These are phyloP conservation scores for Mortierella sp. DNA, from an alignment of 371 early-diverging fungal species.

Conservation along the genomic window DNA sequence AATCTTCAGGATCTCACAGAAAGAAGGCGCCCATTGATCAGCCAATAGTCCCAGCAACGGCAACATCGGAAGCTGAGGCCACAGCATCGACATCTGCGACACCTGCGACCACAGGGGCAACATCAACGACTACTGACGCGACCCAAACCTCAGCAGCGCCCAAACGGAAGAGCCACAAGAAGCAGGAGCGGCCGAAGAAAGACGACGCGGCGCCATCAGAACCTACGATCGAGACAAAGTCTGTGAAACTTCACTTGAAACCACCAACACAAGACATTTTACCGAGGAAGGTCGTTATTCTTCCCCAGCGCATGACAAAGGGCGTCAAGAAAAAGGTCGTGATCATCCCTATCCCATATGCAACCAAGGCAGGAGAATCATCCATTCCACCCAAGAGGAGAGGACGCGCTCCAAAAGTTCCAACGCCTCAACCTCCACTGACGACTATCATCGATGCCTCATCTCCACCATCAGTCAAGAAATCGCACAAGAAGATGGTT, in stretches of 20 bases:
- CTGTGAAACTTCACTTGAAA: neutral
- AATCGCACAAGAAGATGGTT: slow-evolving; percentile 26
- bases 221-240: neutral
- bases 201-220: slow-evolving; percentile 2
- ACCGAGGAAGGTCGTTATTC: slow-evolving; percentile 23
- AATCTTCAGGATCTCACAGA: slow-evolving; percentile 25
- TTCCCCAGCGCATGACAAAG: slow-evolving; percentile 26
- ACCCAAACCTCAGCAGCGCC: neutral
- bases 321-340: slow-evolving; percentile 35
- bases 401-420: slow-evolving; percentile 27
- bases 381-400: slow-evolving; percentile 18
- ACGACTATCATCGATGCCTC: neutral
- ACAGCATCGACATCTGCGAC: slow-evolving; percentile 5
- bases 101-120: neutral
- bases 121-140: neutral
- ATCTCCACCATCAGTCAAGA: slow-evolving; percentile 6
- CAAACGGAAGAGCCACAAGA: slow-evolving; percentile 31
- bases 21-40: slow-evolving; percentile 26
- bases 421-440: neutral
- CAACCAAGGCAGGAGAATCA: slow-evolving; percentile 2
- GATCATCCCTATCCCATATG: slow-evolving; percentile 45
- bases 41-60: neutral
- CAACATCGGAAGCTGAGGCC: neutral
- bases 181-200: slow-evolving; percentile 26
- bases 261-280: slow-evolving; percentile 5